These are phyloP conservation scores for Escovopsis sp. DNA, from an alignment of 2,329 filamentous ascomycete genomes.

Conservation along the genomic window DNA sequence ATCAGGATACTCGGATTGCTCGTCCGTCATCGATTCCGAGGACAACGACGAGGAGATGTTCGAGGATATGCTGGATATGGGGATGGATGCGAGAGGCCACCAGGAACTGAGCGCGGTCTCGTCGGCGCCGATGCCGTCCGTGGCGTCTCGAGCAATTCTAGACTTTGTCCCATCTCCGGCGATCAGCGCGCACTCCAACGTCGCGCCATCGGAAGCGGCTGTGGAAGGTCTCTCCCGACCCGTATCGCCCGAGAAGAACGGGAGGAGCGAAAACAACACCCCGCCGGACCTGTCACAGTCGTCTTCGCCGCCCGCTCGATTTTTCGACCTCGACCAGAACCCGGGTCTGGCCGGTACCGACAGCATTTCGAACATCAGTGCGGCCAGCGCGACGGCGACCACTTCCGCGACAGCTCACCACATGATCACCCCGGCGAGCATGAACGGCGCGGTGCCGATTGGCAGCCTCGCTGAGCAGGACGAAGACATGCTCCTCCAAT, in stretches of 20 bases:
- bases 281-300: slow-evolving; percentile 46
- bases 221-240: slow-evolving; percentile 24
- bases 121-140: slow-evolving; percentile 27
- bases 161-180: slow-evolving; percentile 24
- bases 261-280: slow-evolving; percentile 37
- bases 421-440: slow-evolving; percentile 17
- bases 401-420: slow-evolving; percentile 8
- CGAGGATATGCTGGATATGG: slow-evolving; percentile 33
- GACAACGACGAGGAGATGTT: slow-evolving; percentile 29
- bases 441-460: slow-evolving; percentile 18
- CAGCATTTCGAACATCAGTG: slow-evolving; percentile 15
- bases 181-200: slow-evolving; percentile 24
- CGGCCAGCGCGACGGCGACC: slow-evolving; percentile 17
- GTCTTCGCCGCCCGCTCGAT: slow-evolving; percentile 36
- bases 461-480: slow-evolving; percentile 23
- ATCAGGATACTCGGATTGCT: slow-evolving; percentile 42
- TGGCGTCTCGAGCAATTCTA: slow-evolving; percentile 18
- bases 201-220: slow-evolving; percentile 29
- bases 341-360: slow-evolving; percentile 12
- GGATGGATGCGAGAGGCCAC: slow-evolving; percentile 11
- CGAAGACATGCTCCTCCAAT: slow-evolving; percentile 29
- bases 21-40: slow-evolving; percentile 34
- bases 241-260: slow-evolving; percentile 34
- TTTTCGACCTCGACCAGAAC: slow-evolving; percentile 30
- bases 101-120: slow-evolving; percentile 24